These are phyloP conservation scores for Penicillium egyptiacum DNA, from an alignment of 495 filamentous ascomycete genomes.

Conservation along the genomic window DNA sequence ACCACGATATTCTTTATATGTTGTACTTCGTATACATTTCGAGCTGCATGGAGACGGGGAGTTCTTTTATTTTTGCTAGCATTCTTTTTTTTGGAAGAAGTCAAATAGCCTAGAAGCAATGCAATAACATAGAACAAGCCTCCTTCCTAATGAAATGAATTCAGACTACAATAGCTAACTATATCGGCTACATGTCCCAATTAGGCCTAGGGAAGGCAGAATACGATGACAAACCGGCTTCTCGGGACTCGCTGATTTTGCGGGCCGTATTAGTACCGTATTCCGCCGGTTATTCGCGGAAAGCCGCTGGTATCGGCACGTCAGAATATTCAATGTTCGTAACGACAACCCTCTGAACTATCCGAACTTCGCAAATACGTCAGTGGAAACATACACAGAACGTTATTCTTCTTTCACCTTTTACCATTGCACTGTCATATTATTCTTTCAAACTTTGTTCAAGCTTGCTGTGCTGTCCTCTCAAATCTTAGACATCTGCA, in stretches of 20 bases:
- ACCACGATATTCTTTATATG: constrained; percentile 10
- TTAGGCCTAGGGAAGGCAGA: neutral
- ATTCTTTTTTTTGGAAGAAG: constrained; percentile 2
- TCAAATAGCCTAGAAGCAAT: constrained; percentile 14
- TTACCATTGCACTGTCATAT: constrained; percentile 3
- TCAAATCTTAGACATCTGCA: neutral
- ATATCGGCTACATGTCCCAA: neutral
- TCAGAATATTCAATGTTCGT: constrained; percentile 26
- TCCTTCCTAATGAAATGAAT: neutral
- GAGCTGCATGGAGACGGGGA: constrained; percentile 21
- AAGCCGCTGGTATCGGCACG: constrained; percentile 41
- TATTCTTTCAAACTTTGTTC: neutral
- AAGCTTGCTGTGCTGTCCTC: neutral
- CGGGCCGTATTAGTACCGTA: constrained; percentile 18
- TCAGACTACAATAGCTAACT: too few species aligned
- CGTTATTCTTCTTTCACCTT: constrained; percentile 14
- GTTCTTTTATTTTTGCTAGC: constrained; percentile 5
- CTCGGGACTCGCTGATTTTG: constrained; percentile 21
- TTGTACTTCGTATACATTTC: constrained; percentile 27
- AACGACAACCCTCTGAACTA: constrained; percentile 4
- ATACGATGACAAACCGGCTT: constrained; percentile 27
- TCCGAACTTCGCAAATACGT: constrained; percentile 26
- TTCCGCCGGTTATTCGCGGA: constrained; percentile 23
- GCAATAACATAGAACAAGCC: constrained; percentile 16
- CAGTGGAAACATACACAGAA: constrained; percentile 17